Evolutionary conservation across 352 stramenopile genomes (phyloP).

Genomic region (Pythium catenulatum): DNA sequence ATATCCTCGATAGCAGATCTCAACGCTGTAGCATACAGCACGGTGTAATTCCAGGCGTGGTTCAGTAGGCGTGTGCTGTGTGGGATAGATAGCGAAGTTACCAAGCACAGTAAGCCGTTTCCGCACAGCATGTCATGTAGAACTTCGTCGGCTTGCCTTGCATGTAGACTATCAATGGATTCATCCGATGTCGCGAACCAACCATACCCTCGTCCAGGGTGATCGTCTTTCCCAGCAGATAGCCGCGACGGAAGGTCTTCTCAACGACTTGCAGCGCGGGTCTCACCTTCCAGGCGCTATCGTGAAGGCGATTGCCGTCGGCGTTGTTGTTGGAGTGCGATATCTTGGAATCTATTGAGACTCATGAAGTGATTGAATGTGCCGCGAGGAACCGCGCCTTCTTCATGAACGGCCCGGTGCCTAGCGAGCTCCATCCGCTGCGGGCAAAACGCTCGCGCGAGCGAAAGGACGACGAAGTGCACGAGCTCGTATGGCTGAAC

Average conservation of each 20-base stretch:
- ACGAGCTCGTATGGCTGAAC: slow-evolving; percentile 5
- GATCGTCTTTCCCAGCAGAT: background rate
- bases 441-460: background rate
- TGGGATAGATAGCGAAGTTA: background rate
- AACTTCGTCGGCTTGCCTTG: slow-evolving; percentile 17
- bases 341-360: background rate
- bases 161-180: slow-evolving; percentile 23
- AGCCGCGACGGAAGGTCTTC: slow-evolving; percentile 4
- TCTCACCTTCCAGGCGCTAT: background rate
- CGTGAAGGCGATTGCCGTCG: background rate
- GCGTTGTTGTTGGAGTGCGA: background rate
- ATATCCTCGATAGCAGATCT: background rate
- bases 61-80: background rate
- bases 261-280: slow-evolving; percentile 5
- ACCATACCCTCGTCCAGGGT: slow-evolving; percentile 20
- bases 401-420: background rate
- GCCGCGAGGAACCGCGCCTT: slow-evolving; percentile 28
- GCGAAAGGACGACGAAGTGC: background rate
- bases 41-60: background rate
- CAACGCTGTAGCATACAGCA: background rate
- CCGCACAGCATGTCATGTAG: slow-evolving; percentile 29
- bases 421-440: background rate
- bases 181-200: background rate
- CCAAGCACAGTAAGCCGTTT: slow-evolving; percentile 1
- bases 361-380: slow-evolving; percentile 56